These are phyloP conservation scores for Furcasterigmium sp. DNA, from an alignment of 2,329 filamentous ascomycete genomes.

Conservation along the genomic window DNA sequence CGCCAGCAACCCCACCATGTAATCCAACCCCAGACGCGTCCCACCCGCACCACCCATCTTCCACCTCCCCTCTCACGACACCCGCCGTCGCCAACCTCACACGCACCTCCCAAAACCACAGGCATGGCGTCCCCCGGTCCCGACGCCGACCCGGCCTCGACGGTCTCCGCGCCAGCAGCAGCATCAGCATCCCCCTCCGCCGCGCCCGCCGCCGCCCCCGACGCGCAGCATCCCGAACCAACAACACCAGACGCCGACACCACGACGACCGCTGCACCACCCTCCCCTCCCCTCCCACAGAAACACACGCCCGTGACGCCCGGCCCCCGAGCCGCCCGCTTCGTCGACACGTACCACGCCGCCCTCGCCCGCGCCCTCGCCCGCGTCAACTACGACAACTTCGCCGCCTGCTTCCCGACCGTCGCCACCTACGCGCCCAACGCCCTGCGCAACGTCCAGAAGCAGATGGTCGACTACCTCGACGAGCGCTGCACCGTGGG, in stretches of 20 bases:
- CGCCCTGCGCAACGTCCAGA: constrained; percentile 49
- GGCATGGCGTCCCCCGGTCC: not conserved
- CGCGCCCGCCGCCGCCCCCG: not conserved
- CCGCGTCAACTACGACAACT: constrained; percentile 51
- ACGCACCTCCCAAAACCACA: not conserved
- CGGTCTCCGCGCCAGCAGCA: not conserved
- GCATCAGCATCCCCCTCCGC: not conserved
- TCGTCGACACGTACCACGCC: constrained; percentile 48
- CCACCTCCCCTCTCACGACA: not conserved
- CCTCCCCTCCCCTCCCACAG: constrained; percentile 33
- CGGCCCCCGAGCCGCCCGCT: constrained; percentile 50
- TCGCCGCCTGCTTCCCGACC: constrained; percentile 57
- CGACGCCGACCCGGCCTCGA: not conserved
- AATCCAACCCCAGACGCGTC: not conserved
- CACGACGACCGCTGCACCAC: constrained; percentile 11
- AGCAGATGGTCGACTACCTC: constrained; percentile 52
- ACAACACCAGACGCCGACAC: not conserved
- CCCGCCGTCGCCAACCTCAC: not conserved
- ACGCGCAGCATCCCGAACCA: not conserved
- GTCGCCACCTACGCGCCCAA: constrained; percentile 45
- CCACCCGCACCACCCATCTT: not conserved
- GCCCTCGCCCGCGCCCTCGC: constrained; percentile 48
- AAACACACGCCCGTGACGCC: constrained; percentile 40
- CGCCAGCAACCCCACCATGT: not conserved
- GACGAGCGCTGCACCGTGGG: constrained; percentile 45